Conservation (phyloP, 2,329 filamentous ascomycete species). For the Aspergillus udagawae region DNA sequence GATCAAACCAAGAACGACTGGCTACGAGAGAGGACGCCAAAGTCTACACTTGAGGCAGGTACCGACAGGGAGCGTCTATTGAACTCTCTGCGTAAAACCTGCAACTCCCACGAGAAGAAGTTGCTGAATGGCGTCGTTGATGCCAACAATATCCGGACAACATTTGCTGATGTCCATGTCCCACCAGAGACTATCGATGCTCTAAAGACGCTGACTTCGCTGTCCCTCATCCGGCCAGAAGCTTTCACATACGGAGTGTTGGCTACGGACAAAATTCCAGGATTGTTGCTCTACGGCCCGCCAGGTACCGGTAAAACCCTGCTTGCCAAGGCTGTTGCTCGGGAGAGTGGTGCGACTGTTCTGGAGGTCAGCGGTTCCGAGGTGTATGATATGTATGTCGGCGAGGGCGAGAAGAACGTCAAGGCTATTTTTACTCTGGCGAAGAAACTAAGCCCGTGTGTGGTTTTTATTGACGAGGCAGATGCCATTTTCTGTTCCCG, state of each 20-base stretch:
- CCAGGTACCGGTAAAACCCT: conserved; percentile 65
- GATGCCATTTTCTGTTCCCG: conserved; percentile 86
- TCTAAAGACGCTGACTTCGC: conserved; percentile 79
- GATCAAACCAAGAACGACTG: conserved; percentile 36
- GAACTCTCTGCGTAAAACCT: conserved; percentile 52
- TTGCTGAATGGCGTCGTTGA: conserved; percentile 79
- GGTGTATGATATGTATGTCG: conserved; percentile 94
- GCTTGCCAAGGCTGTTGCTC: conserved; percentile 61
- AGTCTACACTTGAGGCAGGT: conserved; percentile 27
- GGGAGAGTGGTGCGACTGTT: conserved; percentile 62
- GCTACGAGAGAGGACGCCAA: conserved; percentile 32
- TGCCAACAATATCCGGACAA: conserved; percentile 75
- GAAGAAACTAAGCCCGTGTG: conserved; percentile 83
- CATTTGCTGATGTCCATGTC: conserved; percentile 82
- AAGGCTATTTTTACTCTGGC: conserved; percentile 87
- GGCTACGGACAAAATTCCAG: conserved; percentile 84
- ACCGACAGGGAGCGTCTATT: conserved; percentile 41
- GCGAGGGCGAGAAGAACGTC: conserved; percentile 94
- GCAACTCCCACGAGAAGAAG: conserved; percentile 75
- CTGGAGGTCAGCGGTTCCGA: conserved; percentile 86
- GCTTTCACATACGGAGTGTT: conserved; percentile 96
- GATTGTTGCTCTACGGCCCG: conserved; percentile 81
- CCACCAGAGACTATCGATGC: conserved; percentile 79
- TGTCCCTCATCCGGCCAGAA: conserved; percentile 82
- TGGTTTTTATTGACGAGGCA: conserved; percentile 96